Evolutionary conservation across 345 rosid species (phyloP).

Genomic region (Citrus sinensis): DNA sequence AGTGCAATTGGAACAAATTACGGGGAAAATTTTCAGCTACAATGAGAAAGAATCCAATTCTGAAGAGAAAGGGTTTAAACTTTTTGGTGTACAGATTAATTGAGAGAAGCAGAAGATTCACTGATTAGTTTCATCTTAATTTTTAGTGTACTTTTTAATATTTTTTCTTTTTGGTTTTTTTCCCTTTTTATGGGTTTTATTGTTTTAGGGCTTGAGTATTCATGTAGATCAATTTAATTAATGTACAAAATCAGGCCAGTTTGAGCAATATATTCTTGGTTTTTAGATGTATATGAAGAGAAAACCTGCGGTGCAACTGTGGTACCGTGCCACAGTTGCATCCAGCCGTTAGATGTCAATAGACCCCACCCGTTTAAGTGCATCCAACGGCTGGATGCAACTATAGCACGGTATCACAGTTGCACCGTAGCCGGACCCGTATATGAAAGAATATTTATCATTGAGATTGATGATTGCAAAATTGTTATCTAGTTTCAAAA

Average conservation of each 20-base stretch:
- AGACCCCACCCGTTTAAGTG: too few species aligned
- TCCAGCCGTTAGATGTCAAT: too few species aligned
- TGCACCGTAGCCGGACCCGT: not conserved
- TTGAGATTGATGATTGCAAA: not conserved
- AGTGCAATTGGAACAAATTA: conserved; percentile 28
- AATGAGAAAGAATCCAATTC: conserved; percentile 7
- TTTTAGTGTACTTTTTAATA: not conserved
- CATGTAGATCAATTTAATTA: not conserved
- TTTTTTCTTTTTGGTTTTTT: too few species aligned
- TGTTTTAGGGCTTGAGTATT: not conserved
- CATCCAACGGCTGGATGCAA: too few species aligned
- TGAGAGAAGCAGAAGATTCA: not conserved
- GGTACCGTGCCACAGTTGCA: too few species aligned
- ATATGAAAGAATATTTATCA: not conserved
- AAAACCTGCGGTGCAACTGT: too few species aligned
- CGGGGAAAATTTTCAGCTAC: conserved; percentile 16
- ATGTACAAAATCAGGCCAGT: not conserved
- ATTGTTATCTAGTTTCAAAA: not conserved
- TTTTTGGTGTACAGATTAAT: conserved; percentile 54
- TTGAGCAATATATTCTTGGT: not conserved
- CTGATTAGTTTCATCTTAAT: not conserved
- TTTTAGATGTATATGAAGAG: not conserved
- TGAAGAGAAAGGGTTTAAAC: conserved; percentile 32
- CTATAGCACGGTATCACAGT: too few species aligned
- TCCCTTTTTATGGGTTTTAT: not conserved